Base-by-base conservation (phyloP, 2,329 filamentous ascomycete genomes). In the Fusarium irregulare region DNA sequence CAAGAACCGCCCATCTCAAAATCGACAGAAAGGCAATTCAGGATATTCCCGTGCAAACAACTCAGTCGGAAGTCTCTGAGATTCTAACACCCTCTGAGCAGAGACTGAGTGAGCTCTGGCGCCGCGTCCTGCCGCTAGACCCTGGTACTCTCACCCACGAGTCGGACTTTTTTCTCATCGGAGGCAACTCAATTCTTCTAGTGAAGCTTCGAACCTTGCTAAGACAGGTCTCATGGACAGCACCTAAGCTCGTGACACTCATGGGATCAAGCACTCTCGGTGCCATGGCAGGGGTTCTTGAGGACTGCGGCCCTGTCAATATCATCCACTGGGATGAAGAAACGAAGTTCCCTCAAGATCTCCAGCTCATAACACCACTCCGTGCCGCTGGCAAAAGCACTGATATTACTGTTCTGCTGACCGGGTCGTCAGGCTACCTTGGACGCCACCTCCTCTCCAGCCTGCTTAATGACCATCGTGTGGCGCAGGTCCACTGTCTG, bases 161-260 rank as follows among this genome's bases (percentile, higher is more conserved):
- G 2, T 60, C 44, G n/a, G 42, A 49, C 42, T 60, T 60, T 16
- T 60, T 60, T n/a, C 58, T 57, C 20, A 34, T 60, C 6, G 58
- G 58, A 18, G 53, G 53, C 0, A 60, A 56, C 2, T 60, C 58
- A 1, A 42, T 60, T 14, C 34, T 60, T 1, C 34, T 60, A 2
- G 58, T 60, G 5, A 60, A 57, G 5, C 28, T 60, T 0, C 53
- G 57, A 21, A 11, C 51, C 2, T 11, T 49, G 8, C 11, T 60
- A 8, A 40, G 51, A 0, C 14, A 49, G 11, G 28, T 4, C 0
- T 49, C 21, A 2, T 4, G 23, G 8, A 47, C 44, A 0, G 14
- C 53, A 0, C 58, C 58, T 0, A 57, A 45, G 1, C 28, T 60
- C 2, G 44, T 57, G 28, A 25, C 53, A 8, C 53, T 60, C 0